Conservation (phyloP, 768 basidiomycete species). For the Pulveroboletus sp. region DNA sequence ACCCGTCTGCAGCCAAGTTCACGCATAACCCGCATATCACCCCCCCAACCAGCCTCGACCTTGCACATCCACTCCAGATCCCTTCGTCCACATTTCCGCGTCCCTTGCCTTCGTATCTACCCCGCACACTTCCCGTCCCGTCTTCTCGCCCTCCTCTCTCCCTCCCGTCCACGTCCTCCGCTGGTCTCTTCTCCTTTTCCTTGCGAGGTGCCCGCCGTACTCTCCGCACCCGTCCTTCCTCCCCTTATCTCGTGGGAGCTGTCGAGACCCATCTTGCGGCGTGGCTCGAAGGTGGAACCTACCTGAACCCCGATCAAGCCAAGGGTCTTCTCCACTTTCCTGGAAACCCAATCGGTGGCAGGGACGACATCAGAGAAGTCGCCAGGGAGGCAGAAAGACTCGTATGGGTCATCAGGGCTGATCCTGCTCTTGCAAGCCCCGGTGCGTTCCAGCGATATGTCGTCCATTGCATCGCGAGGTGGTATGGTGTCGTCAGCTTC, state of each 20-base stretch:
- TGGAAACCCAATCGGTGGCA: slow-evolving; percentile 48
- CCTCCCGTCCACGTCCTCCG: slow-evolving; percentile 55
- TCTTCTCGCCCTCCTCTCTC: slow-evolving; percentile 34
- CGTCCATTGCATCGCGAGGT: slow-evolving; percentile 78
- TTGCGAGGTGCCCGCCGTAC: slow-evolving; percentile 70
- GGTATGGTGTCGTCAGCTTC: slow-evolving; percentile 75
- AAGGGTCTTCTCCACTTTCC: slow-evolving; percentile 26
- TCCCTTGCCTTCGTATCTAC: slow-evolving; percentile 67
- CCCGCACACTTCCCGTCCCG: slow-evolving; percentile 54
- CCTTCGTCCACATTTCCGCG: slow-evolving; percentile 63
- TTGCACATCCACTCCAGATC: slow-evolving; percentile 39
- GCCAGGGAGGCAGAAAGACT: slow-evolving; percentile 60
- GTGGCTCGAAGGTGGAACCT: slow-evolving; percentile 62
- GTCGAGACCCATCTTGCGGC: slow-evolving; percentile 57
- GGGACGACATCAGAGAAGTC: slow-evolving; percentile 58
- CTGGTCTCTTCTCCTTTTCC: slow-evolving; percentile 72
- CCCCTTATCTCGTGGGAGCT: slow-evolving; percentile 59
- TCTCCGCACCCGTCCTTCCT: slow-evolving; percentile 48
- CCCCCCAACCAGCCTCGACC: slow-evolving; percentile 55
- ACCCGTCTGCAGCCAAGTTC: slow-evolving; percentile 51
- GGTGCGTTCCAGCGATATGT: slow-evolving; percentile 77
- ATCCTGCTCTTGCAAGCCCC: neutral
- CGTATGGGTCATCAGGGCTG: slow-evolving; percentile 56
- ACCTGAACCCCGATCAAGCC: slow-evolving; percentile 47
- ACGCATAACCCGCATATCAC: slow-evolving; percentile 69